Evolutionary conservation across 805 yeast species (phyloP), one percentile per base, ranked within the genome.

Genomic region (Yamadazyma olivae): DNA sequence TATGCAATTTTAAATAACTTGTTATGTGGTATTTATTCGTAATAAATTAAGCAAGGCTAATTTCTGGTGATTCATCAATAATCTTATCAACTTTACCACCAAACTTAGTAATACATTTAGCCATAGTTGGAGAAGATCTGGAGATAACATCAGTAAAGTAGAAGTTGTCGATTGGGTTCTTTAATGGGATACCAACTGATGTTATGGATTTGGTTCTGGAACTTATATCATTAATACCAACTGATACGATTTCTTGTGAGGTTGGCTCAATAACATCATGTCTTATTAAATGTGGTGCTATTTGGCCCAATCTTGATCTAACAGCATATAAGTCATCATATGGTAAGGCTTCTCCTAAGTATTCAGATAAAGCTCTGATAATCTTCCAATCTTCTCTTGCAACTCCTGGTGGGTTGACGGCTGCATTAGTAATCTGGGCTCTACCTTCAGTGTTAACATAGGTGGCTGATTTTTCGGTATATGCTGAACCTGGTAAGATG

Each of bases 301-400:
- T 71, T 49, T 83, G 84, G 34, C 74, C 77, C 54, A 86, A 64
- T 59, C 95, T 75, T 23, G 70, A 65, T 61, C 90, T 81, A 35
- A 86, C 64, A 41, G 81, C 74, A 49, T 75, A 73, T 27, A 75
- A 57, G 56, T 81, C 88, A 56, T 86, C 91, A 57, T 87, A 86
- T 22, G 90, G 90, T 51, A 86, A 72, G 2, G 82, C 66, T 25
- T 72, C 75, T 34, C 79, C 81, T 46, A 87, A 63, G 57, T 82
- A 84, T 61, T 87, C 95, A 38, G 86, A 77, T 40, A 84, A 71
- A 2, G 95, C 95, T 64, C 90, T 78, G 49, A 87, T 59, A 44
- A 86, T 83, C 67, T 81, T 81, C 95, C 95, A 86, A 64, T 87
- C 95, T 62, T 86, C 95, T 59, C 95, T 81, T 30, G 95, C 93